Percentiles rank a stretch among this genome's conserved stretches.
Evolutionary conservation across 371 early-diverging fungal genomes (phyloP).

Genomic region (Mitosporidium daphniae): DNA sequence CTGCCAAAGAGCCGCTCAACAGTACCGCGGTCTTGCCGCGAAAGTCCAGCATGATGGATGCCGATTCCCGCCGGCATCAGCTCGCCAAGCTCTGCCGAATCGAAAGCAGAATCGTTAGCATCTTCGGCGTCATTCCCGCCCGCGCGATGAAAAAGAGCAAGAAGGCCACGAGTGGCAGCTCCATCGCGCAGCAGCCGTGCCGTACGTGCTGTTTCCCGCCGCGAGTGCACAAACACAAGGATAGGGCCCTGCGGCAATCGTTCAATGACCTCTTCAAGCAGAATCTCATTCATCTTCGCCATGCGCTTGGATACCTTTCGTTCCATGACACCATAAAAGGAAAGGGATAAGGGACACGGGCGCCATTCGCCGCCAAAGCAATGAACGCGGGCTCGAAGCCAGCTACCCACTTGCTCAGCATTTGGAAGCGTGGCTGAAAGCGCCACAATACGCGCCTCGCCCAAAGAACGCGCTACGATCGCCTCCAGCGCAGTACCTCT

Average conservation of each 20-base stretch:
- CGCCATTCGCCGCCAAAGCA: constrained; percentile 63
- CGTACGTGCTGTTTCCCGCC: constrained; percentile 76
- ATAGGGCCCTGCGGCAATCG: constrained; percentile 43
- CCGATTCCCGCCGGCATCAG: constrained; percentile 69
- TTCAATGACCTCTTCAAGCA: constrained; percentile 57
- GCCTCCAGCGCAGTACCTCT: constrained; percentile 93
- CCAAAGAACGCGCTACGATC: constrained; percentile 62
- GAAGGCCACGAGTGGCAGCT: no score
- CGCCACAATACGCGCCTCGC: constrained; percentile 70
- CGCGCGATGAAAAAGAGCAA: no score
- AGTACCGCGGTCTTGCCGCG: constrained; percentile 46
- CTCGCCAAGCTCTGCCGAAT: constrained; percentile 43
- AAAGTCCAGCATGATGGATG: constrained; percentile 96
- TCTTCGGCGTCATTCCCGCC: no score
- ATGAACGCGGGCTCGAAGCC: constrained; percentile 65
- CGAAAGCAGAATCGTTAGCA: no score
- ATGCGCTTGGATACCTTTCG: constrained; percentile 64
- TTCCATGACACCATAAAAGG: constrained; percentile 69
- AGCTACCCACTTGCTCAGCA: constrained; percentile 72
- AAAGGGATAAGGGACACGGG: constrained; percentile 69
- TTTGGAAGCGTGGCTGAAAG: constrained; percentile 95
- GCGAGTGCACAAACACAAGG: constrained; percentile 80
- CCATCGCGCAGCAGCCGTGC: constrained; percentile 51
- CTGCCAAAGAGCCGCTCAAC: constrained; percentile 75
- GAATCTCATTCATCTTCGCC: constrained; percentile 72